A percentile compares a stretch with the other conserved stretches of the same genome.
phyloP scores from a whole-genome alignment of 495 filamentous ascomycete species.

The Talaromyces nanjingensis region DNA sequence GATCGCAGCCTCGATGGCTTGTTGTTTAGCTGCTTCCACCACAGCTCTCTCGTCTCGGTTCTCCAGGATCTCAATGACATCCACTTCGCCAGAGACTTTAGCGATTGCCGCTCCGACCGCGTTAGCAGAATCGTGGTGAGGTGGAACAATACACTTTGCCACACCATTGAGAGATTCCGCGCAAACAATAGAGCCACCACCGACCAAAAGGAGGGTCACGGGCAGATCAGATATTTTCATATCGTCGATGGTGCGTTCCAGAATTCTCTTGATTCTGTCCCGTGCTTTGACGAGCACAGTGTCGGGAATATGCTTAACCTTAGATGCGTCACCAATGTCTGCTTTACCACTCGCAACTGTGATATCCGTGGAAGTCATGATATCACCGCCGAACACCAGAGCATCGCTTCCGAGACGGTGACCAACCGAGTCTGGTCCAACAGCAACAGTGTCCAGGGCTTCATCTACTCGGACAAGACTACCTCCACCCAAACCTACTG shows the following conservation, averaged over 20 bases:
- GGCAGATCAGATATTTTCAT: slow-evolving; percentile 20
- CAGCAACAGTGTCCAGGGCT: slow-evolving; percentile 21
- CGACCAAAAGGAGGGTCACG: slow-evolving; percentile 17
- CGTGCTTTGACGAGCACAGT: slow-evolving; percentile 10
- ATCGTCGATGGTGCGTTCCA: slow-evolving; percentile 16
- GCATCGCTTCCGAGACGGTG: slow-evolving; percentile 42
- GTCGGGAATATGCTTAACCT: slow-evolving; percentile 7
- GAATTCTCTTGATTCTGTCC: slow-evolving; percentile 14
- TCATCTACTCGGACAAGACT: slow-evolving; percentile 35
- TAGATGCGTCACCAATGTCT: slow-evolving; percentile 24
- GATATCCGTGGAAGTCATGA: slow-evolving; percentile 44
- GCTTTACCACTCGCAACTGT: slow-evolving; percentile 29
- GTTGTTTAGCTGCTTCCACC: slow-evolving; percentile 25
- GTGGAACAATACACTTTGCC: slow-evolving; percentile 15
- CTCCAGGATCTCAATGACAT: slow-evolving; percentile 34
- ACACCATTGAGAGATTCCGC: slow-evolving; percentile 17
- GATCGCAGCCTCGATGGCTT: slow-evolving; percentile 32
- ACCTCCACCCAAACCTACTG: slow-evolving; percentile 48
- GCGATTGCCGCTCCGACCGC: slow-evolving; percentile 49
- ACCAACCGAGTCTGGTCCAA: slow-evolving; percentile 52
- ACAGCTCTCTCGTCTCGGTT: slow-evolving; percentile 24
- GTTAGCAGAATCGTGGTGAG: slow-evolving; percentile 42
- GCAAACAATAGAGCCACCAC: slow-evolving; percentile 19
- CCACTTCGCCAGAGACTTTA: slow-evolving; percentile 41
- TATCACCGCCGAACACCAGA: slow-evolving; percentile 45